Evolutionary conservation across 2,329 filamentous ascomycete genomes (phyloP), one percentile per base, ranked within the genome.

Genomic region (Aspergillus sp.): DNA sequence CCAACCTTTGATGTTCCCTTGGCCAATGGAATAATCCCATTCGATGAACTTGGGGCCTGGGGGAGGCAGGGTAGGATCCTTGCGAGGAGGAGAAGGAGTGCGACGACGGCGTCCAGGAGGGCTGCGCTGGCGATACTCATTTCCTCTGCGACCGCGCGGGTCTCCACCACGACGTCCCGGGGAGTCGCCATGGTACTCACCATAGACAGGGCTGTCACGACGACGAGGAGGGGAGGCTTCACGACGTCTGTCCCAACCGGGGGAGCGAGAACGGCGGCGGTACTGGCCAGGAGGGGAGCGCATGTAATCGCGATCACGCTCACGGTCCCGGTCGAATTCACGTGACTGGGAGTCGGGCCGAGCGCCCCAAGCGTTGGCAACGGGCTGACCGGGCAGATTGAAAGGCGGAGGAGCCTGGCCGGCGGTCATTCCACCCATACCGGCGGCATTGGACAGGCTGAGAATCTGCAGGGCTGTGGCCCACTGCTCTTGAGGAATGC

Each of bases 111-210:
- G 88, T 59, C 86, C 85, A 58, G 86, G 83, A 49, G 93, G 92
- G 70, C 90, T 96, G 71, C 95, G 91, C 74, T 97, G 92, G 65
- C 94, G 90, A 78, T 96, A 97, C 41, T 92, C 81, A 66, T 78
- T 78, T 58, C 80, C 77, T 58, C 82, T 78, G 71, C 81, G 78
- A 61, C 80, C 78, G 65, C 81, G 80, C 47, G 84, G 83, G 64
- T 87, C 85, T 60, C 82, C 81, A 54, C 83, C 83, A 60, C 84
- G 84, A 66, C 84, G 83, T 59, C 84, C 84, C 38, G 87, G 86
- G 17, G 87, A 88, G 71, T 88, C 86, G 62, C 85, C 88, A 62
- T 90, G 88, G 77, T 91, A 94, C 57, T 89, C 86, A 62, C 86
- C 88, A 76, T 88, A 90, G 6, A 88, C 86, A 57, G 88, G 88